These are phyloP conservation scores for Yarrowia porcina DNA, from an alignment of 805 yeast genomes.

Conservation along the genomic window DNA sequence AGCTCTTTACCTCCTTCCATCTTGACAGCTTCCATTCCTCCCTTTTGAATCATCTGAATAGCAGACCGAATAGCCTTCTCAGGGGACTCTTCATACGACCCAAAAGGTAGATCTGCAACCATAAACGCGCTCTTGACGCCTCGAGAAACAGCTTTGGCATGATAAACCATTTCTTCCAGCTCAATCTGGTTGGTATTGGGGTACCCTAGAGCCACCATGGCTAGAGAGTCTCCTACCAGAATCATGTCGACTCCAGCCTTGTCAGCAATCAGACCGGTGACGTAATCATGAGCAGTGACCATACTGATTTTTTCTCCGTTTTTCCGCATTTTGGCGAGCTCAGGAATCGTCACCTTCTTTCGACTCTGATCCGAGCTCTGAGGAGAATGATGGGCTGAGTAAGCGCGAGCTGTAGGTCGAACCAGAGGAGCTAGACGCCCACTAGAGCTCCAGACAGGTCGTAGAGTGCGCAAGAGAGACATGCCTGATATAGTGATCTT, in stretches of 20 bases:
- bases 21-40: conserved; percentile 69
- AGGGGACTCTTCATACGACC: conserved; percentile 66
- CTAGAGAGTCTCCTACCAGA: conserved; percentile 86
- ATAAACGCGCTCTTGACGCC: conserved; percentile 64
- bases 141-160: conserved; percentile 70
- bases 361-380: conserved; percentile 26
- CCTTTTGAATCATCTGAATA: conserved; percentile 50
- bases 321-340: conserved; percentile 40
- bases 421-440: not conserved
- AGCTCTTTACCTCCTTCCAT: conserved; percentile 75
- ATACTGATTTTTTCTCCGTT: conserved; percentile 46
- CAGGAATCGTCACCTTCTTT: conserved; percentile 43
- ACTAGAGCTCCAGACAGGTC: not conserved
- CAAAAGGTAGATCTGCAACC: conserved; percentile 87
- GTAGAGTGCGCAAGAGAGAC: not conserved
- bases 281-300: conserved; percentile 88
- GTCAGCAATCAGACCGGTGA: conserved; percentile 70
- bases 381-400: conserved; percentile 25
- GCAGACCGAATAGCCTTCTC: conserved; percentile 63
- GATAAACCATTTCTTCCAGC: conserved; percentile 72
- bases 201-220: conserved; percentile 88
- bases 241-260: conserved; percentile 63
- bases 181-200: conserved; percentile 61
- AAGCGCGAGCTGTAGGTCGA: not conserved
- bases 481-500: too few relatives aligned